Conservation (phyloP, 148 eudicot species). For the Fallopia convolvulus region DNA sequence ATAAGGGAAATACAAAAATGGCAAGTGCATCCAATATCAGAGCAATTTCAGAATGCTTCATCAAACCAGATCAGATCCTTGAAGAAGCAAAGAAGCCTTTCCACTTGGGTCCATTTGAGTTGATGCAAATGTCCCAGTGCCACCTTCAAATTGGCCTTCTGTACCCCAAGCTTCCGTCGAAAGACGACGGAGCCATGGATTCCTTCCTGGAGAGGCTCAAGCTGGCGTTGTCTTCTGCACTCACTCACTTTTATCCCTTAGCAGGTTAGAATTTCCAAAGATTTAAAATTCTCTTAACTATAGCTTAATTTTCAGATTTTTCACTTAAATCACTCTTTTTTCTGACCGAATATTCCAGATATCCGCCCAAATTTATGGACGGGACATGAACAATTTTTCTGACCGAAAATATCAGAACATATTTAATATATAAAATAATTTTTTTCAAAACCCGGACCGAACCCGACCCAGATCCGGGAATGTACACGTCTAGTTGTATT, state of each 20-base stretch:
- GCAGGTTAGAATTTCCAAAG: not conserved
- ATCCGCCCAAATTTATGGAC: too few relatives aligned
- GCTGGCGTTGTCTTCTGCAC: not conserved
- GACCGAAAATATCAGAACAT: too few relatives aligned
- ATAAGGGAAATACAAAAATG: not conserved
- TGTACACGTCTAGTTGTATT: too few relatives aligned
- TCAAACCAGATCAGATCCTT: constrained; percentile 14
- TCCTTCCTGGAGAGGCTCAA: not conserved
- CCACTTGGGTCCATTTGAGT: constrained; percentile 15
- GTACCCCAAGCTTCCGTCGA: not conserved
- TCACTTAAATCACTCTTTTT: too few relatives aligned
- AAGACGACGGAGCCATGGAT: not conserved
- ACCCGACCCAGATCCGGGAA: too few relatives aligned
- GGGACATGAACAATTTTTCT: too few relatives aligned
- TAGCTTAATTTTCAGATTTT: too few relatives aligned
- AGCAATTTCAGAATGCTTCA: constrained; percentile 13
- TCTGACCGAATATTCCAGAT: too few relatives aligned
- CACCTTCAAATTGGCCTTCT: constrained; percentile 21
- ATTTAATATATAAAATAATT: too few relatives aligned
- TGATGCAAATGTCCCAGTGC: not conserved
- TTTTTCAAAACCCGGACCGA: too few relatives aligned
- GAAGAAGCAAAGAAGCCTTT: constrained; percentile 8
- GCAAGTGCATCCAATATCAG: not conserved
- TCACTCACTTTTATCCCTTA: not conserved
- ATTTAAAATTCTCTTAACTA: too few relatives aligned